These are phyloP conservation scores for Liriodendron chinense DNA, from an alignment of 164 flowering plant species.

Conservation along the genomic window DNA sequence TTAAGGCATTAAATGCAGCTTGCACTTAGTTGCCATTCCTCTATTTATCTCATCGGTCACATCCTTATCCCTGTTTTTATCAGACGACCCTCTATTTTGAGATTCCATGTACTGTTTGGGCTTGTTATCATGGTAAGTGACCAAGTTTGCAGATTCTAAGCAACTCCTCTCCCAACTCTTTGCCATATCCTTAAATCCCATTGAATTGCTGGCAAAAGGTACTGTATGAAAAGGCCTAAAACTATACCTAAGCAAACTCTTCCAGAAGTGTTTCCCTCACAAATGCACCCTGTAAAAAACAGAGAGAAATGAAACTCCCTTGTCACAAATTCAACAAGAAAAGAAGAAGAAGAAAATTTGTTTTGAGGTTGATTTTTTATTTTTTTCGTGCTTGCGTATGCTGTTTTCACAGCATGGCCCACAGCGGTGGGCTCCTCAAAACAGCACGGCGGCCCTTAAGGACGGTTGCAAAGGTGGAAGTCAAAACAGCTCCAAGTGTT, in stretches of 20 bases:
- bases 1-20: not conserved
- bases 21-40: not conserved
- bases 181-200: slow-evolving; percentile 13
- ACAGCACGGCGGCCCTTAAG: no score
- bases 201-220: not conserved
- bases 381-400: no score
- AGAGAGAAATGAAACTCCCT: not conserved
- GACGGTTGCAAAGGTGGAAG: no score
- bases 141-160: not conserved
- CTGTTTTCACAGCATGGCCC: no score
- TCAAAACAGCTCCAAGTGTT: no score
- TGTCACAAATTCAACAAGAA: slow-evolving; percentile 1
- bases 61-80: not conserved
- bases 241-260: slow-evolving; percentile 82
- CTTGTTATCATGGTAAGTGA: not conserved
- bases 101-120: not conserved
- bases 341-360: no score
- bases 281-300: slow-evolving; percentile 71
- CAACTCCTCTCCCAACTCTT: not conserved
- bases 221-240: not conserved
- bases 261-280: slow-evolving; percentile 81
- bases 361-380: no score
- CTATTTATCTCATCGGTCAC: not conserved
- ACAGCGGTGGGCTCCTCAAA: no score
- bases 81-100: not conserved